These are phyloP conservation scores for Nakaseomyces bracarensis DNA, from an alignment of 1,139 yeast genomes.

Conservation along the genomic window DNA sequence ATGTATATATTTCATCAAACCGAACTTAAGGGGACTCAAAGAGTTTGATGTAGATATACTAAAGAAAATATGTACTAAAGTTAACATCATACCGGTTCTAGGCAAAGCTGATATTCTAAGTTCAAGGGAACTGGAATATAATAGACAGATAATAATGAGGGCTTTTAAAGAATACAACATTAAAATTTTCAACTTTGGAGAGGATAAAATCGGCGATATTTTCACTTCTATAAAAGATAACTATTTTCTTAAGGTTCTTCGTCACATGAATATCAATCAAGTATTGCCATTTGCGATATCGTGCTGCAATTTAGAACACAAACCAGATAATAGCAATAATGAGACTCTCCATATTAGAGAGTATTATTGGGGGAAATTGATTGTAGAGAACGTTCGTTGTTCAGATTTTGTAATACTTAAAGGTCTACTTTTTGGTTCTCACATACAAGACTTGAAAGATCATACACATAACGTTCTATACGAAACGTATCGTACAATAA, in stretches of 20 bases:
- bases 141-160: conserved; percentile 39
- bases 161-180: conserved; percentile 41
- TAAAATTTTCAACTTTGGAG: conserved; percentile 43
- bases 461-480: conserved; percentile 85
- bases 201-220: conserved; percentile 31
- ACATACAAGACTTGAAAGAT: conserved; percentile 86
- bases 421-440: conserved; percentile 82
- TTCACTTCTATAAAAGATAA: conserved; percentile 23
- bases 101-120: conserved; percentile 53
- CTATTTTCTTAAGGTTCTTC: conserved; percentile 11
- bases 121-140: conserved; percentile 37
- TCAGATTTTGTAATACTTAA: conserved; percentile 81
- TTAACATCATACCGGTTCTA: conserved; percentile 51
- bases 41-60: conserved; percentile 43
- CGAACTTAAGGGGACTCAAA: conserved; percentile 47
- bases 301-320: conserved; percentile 36
- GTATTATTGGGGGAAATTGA: conserved; percentile 93
- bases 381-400: conserved; percentile 74
- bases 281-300: conserved; percentile 43
- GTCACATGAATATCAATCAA: conserved; percentile 29
- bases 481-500: conserved; percentile 74
- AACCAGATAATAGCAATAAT: conserved; percentile 19
- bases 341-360: conserved; percentile 42
- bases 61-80: conserved; percentile 42
- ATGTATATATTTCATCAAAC: conserved; percentile 50